Base-by-base conservation (phyloP, 805 yeast species). In the Candida gorgasii region DNA sequence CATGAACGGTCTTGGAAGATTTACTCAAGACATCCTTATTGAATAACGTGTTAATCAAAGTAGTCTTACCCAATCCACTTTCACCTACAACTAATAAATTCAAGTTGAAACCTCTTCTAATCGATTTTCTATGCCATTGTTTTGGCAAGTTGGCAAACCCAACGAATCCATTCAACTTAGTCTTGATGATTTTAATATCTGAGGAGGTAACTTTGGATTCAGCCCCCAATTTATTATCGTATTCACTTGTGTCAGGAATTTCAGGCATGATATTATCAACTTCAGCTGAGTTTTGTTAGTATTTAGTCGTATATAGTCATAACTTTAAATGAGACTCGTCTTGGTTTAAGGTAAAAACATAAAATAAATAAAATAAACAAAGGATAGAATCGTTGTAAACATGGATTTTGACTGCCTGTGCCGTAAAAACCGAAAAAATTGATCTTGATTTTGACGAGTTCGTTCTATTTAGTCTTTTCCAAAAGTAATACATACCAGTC, bases 71-170 rank as follows among this genome's bases (percentile, higher is more conserved):
- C 49, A 92, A 74, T 4, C 99, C 97, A 46, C 83, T 73, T 69
- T 88, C 95, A 52, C 95, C 95, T 49, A 90, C 95, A 45, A 88
- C 89, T 80, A 93, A 79, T 47, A 93, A 62, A 62, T 93, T 93
- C 61, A 93, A 79, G 55, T 75, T 79, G 75, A 93, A 93, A 11
- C 99, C 99, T 59, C 87, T 79, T 65, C 86, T 84, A 48, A 89
- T 80, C 2, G 96, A 84, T 66, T 86, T 89, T 68, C 96, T 82
- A 70, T 93, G 98, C 97, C 97, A 93, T 72, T 93, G 99, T 61
- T 90, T 93, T 45, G 99, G 99, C 59, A 93, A 76, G 68, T 90
- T 93, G 52, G 97, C 96, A 69, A 93, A 93, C 5, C 99, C 99
- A 43, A 93, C 99, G 61, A 86, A 90, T 3, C 95, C 92, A 53